Percentiles rank a stretch among this genome's conserved stretches.
These are phyloP conservation scores for Emmonsia crescens DNA, from an alignment of 2,329 filamentous ascomycete genomes.

Conservation along the genomic window DNA sequence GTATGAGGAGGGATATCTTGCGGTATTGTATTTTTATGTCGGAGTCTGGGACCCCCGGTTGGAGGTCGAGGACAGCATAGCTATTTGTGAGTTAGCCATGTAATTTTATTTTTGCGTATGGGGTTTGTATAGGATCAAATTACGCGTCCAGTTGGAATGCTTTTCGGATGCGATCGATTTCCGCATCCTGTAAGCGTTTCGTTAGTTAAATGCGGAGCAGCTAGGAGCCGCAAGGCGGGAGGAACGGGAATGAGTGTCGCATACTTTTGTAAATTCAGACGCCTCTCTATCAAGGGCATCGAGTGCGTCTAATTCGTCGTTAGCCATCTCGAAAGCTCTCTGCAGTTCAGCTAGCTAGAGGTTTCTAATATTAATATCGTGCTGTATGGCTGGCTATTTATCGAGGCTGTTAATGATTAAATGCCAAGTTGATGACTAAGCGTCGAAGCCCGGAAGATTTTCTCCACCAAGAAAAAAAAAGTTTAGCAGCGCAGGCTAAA, in stretches of 20 bases:
- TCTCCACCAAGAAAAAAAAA: background rate
- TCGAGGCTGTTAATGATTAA: background rate
- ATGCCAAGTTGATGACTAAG: conserved; percentile 28
- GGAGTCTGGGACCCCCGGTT: conserved; percentile 86
- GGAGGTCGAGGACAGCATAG: conserved; percentile 90
- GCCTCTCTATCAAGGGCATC: conserved; percentile 73
- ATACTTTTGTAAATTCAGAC: conserved; percentile 82
- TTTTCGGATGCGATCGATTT: conserved; percentile 87
- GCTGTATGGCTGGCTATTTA: too few species aligned
- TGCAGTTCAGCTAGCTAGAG: background rate
- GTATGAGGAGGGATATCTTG: conserved; percentile 96
- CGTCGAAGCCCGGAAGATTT: background rate
- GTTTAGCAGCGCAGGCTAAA: background rate
- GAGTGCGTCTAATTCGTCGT: conserved; percentile 41
- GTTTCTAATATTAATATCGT: conserved; percentile 4
- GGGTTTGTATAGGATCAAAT: conserved; percentile 13
- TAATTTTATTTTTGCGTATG: background rate
- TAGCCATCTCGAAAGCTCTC: conserved; percentile 35
- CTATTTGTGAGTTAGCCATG: conserved; percentile 29
- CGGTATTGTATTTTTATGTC: conserved; percentile 94
- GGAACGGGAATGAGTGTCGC: background rate
- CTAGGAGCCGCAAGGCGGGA: background rate
- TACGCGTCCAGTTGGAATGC: conserved; percentile 72
- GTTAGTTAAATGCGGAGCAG: conserved; percentile 4
- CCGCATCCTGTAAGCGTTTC: conserved; percentile 56